phyloP scores from a whole-genome alignment of 805 yeast genomes.

The Groenewaldozyma salmanticensis region DNA sequence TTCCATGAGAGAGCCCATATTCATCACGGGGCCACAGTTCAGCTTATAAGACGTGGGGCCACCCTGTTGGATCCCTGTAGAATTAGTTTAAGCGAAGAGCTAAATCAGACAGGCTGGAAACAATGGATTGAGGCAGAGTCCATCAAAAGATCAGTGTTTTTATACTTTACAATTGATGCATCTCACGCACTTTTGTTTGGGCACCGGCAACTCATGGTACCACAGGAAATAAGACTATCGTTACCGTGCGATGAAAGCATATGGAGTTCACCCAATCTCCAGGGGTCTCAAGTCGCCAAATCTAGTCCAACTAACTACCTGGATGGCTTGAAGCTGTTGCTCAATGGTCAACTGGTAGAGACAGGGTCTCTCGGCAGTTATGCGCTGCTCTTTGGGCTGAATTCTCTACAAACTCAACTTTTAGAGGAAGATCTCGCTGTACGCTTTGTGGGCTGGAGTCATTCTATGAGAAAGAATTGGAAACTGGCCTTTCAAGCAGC shows the following conservation, averaged over 20 bases:
- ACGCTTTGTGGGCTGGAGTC: constrained; percentile 34
- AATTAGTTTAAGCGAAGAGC: constrained; percentile 33
- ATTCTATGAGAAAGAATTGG: constrained; percentile 43
- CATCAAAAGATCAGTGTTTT: constrained; percentile 65
- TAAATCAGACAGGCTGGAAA: constrained; percentile 27
- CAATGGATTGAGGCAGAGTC: constrained; percentile 76
- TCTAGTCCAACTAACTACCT: constrained; percentile 34
- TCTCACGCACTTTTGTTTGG: constrained; percentile 72
- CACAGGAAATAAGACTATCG: constrained; percentile 52
- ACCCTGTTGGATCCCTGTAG: not conserved
- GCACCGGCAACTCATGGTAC: constrained; percentile 49
- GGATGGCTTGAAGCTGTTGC: constrained; percentile 44
- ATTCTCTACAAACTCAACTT: constrained; percentile 60
- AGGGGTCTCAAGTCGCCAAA: constrained; percentile 13
- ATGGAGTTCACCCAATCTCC: constrained; percentile 37
- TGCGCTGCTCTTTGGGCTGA: constrained; percentile 54
- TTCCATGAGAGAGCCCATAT: constrained; percentile 76
- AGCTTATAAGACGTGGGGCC: constrained; percentile 65
- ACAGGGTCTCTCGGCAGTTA: constrained; percentile 55
- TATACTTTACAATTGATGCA: constrained; percentile 75
- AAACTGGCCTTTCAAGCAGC: constrained; percentile 61
- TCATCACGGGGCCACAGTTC: constrained; percentile 82
- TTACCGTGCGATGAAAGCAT: constrained; percentile 54
- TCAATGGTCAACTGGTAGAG: constrained; percentile 40
- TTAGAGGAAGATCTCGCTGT: constrained; percentile 62